phyloP scores from a whole-genome alignment of 495 filamentous ascomycete species.

The Aspergillus sparsus region DNA sequence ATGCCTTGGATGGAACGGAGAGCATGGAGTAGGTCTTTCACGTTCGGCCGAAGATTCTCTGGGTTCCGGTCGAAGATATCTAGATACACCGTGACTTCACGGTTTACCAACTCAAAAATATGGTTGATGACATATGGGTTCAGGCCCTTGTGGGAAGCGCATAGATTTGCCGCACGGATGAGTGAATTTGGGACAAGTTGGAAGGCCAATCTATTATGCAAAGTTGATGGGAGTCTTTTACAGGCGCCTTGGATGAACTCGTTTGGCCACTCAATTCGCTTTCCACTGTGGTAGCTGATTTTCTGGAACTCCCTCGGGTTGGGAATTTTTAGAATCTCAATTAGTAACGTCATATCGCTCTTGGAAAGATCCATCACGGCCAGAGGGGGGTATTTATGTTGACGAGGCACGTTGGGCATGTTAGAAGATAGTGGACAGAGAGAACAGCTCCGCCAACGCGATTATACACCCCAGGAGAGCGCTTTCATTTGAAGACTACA shows the following conservation, averaged over 20 bases:
- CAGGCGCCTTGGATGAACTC: conserved; percentile 15
- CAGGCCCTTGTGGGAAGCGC: conserved; percentile 28
- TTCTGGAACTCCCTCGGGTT: conserved; percentile 6
- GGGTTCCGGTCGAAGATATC: conserved; percentile 28
- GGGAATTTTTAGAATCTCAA: conserved; percentile 28
- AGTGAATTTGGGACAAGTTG: conserved; percentile 23
- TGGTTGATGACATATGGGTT: conserved; percentile 28
- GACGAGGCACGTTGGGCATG: neutral
- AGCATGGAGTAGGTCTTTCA: conserved; percentile 17
- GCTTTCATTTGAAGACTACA: neutral
- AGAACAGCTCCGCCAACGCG: neutral
- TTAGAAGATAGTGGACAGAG: neutral
- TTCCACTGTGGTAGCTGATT: neutral
- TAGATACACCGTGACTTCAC: conserved; percentile 36
- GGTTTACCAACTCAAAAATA: conserved; percentile 26
- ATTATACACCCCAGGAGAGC: no score
- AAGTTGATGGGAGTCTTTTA: conserved; percentile 19
- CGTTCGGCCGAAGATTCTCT: conserved; percentile 12
- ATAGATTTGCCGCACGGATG: conserved; percentile 19
- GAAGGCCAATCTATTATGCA: conserved; percentile 18
- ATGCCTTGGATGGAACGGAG: conserved; percentile 33
- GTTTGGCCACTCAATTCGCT: neutral
- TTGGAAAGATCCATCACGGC: conserved; percentile 25
- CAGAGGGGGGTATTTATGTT: conserved; percentile 21
- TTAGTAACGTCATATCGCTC: conserved; percentile 28